Percentiles rank a stretch among this genome's conserved stretches.
phyloP scores from a whole-genome alignment of 257 asterid genomes.

The Jacaranda copaia region DNA sequence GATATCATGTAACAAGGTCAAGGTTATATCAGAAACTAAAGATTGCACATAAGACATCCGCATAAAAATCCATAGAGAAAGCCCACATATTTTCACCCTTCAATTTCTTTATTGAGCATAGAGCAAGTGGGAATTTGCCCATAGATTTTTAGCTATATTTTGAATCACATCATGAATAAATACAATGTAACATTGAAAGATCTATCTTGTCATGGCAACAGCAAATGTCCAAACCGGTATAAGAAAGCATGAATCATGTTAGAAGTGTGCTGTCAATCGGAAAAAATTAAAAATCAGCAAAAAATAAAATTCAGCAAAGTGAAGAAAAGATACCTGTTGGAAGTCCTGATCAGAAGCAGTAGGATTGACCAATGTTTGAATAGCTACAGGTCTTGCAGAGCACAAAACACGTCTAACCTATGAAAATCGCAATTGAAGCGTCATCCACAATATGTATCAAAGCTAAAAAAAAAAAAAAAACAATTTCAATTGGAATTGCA shows the following conservation, averaged over 20 bases:
- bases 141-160: conserved; percentile 10
- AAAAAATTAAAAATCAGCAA: conserved; percentile 22
- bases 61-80: conserved; percentile 6
- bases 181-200: conserved; percentile 15
- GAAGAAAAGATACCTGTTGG: conserved; percentile 78
- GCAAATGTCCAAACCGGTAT: conserved; percentile 27
- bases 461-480: conserved; percentile 22
- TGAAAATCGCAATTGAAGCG: conserved; percentile 29
- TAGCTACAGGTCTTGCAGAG: conserved; percentile 89
- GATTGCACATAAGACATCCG: background rate
- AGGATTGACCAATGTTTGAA: conserved; percentile 91
- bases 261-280: conserved; percentile 19
- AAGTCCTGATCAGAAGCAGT: conserved; percentile 96
- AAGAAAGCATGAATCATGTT: conserved; percentile 7
- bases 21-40: conserved; percentile 13
- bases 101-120: conserved; percentile 7
- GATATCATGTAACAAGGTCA: conserved; percentile 7
- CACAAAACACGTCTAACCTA: conserved; percentile 91
- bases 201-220: conserved; percentile 1
- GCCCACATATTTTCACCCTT: conserved; percentile 12
- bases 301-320: conserved; percentile 28
- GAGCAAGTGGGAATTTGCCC: conserved; percentile 9
- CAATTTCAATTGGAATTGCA: background rate
- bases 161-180: background rate
- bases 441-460: conserved; percentile 20